These are phyloP conservation scores for Dioszegia hungarica DNA, from an alignment of 768 basidiomycete species.

Conservation along the genomic window DNA sequence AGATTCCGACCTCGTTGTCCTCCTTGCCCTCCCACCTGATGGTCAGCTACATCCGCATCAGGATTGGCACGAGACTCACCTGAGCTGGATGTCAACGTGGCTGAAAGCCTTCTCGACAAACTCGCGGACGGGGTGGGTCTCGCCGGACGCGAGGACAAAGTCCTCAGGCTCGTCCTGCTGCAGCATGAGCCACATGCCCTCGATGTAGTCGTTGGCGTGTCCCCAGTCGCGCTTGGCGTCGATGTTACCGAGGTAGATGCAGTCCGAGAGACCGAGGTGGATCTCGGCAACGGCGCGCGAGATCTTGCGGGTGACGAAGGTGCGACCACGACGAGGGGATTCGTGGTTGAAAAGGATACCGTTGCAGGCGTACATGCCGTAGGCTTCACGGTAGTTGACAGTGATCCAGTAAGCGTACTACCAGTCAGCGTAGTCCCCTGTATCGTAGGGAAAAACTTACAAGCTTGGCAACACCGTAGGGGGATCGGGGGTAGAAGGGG, in stretches of 20 bases:
- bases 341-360: slow-evolving; percentile 98
- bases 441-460: not conserved
- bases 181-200: slow-evolving; percentile 97
- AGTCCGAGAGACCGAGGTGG: slow-evolving; percentile 75
- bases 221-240: slow-evolving; percentile 98
- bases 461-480: slow-evolving; percentile 92
- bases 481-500: slow-evolving; percentile 96
- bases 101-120: slow-evolving; percentile 83
- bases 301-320: slow-evolving; percentile 95
- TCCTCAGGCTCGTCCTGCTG: slow-evolving; percentile 75
- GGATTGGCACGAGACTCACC: slow-evolving; percentile 20
- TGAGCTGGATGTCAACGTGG: slow-evolving; percentile 62
- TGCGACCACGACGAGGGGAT: slow-evolving; percentile 86
- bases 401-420: slow-evolving; percentile 50
- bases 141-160: slow-evolving; percentile 60
- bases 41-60: not conserved
- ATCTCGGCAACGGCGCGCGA: slow-evolving; percentile 90
- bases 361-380: slow-evolving; percentile 94
- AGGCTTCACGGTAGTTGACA: slow-evolving; percentile 66
- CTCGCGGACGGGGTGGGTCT: slow-evolving; percentile 91
- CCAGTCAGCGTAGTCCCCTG: not conserved
- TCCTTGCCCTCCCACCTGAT: slow-evolving; percentile 13
- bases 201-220: slow-evolving; percentile 72
- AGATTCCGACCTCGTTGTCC: slow-evolving; percentile 51
- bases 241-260: slow-evolving; percentile 88